Evolutionary conservation across 2,329 filamentous ascomycete genomes (phyloP).

Genomic region (Hyphodiscus sp.): DNA sequence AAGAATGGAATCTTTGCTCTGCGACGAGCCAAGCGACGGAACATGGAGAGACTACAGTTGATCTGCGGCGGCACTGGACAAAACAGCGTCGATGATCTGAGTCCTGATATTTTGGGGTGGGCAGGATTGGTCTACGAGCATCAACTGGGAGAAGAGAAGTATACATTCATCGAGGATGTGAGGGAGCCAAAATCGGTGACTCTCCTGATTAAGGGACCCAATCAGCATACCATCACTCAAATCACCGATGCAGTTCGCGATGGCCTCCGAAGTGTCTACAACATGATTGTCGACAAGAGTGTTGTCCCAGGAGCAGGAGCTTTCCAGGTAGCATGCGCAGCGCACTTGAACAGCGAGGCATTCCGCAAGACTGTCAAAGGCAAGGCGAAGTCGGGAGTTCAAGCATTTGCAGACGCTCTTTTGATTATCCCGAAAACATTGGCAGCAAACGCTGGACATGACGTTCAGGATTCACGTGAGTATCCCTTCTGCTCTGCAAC

Average conservation of each 20-base stretch:
- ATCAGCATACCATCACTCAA: conserved; percentile 92
- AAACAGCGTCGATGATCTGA: conserved; percentile 93
- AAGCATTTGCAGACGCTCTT: conserved; percentile 90
- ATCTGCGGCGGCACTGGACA: conserved; percentile 86
- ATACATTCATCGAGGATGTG: conserved; percentile 96
- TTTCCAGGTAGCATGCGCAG: conserved; percentile 90
- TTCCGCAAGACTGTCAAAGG: conserved; percentile 92
- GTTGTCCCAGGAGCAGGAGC: conserved; percentile 92
- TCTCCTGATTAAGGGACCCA: conserved; percentile 94
- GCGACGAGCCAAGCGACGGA: conserved; percentile 90
- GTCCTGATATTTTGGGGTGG: conserved; percentile 86
- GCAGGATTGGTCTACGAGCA: conserved; percentile 96
- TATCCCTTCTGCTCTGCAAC: conserved; percentile 26
- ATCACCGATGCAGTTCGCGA: conserved; percentile 95
- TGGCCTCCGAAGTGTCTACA: conserved; percentile 93
- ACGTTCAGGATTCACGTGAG: conserved; percentile 91
- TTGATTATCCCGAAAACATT: conserved; percentile 96
- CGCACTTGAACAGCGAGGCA: conserved; percentile 77
- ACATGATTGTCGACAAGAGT: conserved; percentile 97
- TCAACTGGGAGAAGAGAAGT: conserved; percentile 96
- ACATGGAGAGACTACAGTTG: conserved; percentile 97
- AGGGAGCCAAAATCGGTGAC: conserved; percentile 99
- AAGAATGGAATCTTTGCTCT: conserved; percentile 98
- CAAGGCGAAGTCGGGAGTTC: conserved; percentile 94
- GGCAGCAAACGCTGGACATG: conserved; percentile 90